Evolutionary conservation across 805 yeast species (phyloP).

Genomic region (Wickerhamomyces chambardii): DNA sequence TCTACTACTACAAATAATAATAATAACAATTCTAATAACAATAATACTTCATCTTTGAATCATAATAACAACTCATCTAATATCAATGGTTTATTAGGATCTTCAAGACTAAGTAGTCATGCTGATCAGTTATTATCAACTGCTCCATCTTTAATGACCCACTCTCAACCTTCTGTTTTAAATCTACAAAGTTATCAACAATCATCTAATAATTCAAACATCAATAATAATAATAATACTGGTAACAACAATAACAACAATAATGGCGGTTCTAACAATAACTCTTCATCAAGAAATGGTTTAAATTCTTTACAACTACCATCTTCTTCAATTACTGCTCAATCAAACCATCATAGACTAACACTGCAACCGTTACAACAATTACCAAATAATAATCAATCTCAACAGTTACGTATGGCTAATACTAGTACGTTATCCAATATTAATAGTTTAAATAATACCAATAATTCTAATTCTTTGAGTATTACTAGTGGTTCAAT

Average conservation of each 20-base stretch:
- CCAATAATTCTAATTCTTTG: too few relatives aligned
- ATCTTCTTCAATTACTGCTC: neutral
- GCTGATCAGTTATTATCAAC: neutral
- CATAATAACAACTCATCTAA: neutral
- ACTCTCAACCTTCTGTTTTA: neutral
- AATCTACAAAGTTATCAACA: neutral
- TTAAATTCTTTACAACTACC: neutral
- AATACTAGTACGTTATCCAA: too few relatives aligned
- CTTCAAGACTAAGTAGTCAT: neutral
- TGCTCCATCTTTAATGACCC: neutral
- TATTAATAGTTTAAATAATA: too few relatives aligned
- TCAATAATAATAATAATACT: neutral
- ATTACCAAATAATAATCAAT: constrained; percentile 1
- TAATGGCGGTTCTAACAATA: neutral
- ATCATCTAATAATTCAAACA: neutral
- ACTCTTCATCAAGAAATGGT: too few relatives aligned
- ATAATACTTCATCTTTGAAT: too few relatives aligned
- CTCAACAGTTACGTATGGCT: constrained; percentile 4
- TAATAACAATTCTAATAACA: too few relatives aligned
- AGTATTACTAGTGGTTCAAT: too few relatives aligned
- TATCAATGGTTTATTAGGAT: neutral
- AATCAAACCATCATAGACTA: neutral
- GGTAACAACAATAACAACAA: neutral
- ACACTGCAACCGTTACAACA: constrained; percentile 5
- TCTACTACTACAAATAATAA: too few relatives aligned